Conservation (phyloP, 2,329 filamentous ascomycete genomes). For the Trichoderma sp. region DNA sequence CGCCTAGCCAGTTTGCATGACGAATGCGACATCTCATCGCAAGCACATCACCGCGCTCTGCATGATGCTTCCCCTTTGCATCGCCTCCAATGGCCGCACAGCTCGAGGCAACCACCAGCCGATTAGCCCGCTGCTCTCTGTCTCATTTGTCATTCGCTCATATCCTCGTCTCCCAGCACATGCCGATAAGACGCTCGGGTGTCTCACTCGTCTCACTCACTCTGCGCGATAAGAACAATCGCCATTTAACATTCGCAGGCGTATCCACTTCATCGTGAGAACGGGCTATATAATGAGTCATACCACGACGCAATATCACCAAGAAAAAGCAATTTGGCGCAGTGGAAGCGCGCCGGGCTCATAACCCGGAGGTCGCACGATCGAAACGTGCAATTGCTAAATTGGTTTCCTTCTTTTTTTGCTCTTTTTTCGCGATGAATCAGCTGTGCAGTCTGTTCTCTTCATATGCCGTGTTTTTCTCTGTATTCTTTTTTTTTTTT, state of each 20-base stretch:
- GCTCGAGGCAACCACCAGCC: conserved; percentile 3
- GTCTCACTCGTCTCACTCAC: neutral
- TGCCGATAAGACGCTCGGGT: neutral
- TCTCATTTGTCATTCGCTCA: neutral
- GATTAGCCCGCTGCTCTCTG: neutral
- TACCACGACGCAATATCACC: conserved; percentile 5
- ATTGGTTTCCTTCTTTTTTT: conserved; percentile 23
- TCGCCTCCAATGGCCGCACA: conserved; percentile 16
- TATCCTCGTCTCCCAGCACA: neutral
- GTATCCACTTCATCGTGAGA: neutral
- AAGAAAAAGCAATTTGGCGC: conserved; percentile 38
- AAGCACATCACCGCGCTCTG: neutral
- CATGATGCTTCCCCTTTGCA: neutral
- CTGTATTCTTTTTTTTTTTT: neutral
- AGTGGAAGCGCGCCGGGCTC: conserved; percentile 39
- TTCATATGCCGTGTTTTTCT: neutral
- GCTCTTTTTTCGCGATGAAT: neutral
- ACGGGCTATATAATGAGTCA: conserved; percentile 22
- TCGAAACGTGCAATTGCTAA: conserved; percentile 42
- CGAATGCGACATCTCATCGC: conserved; percentile 25
- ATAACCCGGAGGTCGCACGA: conserved; percentile 40
- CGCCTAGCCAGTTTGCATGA: conserved; percentile 2
- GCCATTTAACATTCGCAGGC: neutral
- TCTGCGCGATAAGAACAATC: neutral
- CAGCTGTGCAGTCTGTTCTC: neutral